phyloP scores from a whole-genome alignment of 441 rosid species.

The Eruca vesicaria region DNA sequence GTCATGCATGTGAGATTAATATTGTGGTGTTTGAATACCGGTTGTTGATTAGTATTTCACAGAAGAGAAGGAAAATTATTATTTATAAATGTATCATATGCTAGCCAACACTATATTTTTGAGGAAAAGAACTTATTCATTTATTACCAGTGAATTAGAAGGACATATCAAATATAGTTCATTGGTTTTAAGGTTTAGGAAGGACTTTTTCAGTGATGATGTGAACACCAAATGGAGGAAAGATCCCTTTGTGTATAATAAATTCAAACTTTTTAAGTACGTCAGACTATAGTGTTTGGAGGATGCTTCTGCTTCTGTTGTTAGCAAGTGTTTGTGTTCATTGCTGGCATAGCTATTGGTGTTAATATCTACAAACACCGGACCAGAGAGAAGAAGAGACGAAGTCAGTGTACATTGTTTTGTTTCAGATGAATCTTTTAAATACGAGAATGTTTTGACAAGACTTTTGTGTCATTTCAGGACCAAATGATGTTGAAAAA shows the following conservation, averaged over 20 bases:
- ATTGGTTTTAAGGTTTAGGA: background rate
- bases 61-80: background rate
- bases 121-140: constrained; percentile 13
- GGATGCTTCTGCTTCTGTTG: no score
- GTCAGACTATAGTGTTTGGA: no score
- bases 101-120: constrained; percentile 15
- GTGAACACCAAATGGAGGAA: no score
- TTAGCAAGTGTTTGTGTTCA: constrained; percentile 46
- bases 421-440: background rate
- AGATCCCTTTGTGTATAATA: no score
- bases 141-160: constrained; percentile 20
- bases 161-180: constrained; percentile 15
- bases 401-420: constrained; percentile 36
- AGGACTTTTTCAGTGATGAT: no score
- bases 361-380: constrained; percentile 40
- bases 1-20: background rate
- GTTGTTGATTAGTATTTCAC: constrained; percentile 24
- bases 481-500: constrained; percentile 62
- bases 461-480: constrained; percentile 38
- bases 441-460: background rate
- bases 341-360: constrained; percentile 38
- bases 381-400: constrained; percentile 49
- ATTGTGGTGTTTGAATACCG: constrained; percentile 3
- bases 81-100: constrained; percentile 22
- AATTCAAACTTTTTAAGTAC: no score